Conservation (phyloP, 495 filamentous ascomycete genomes). For the Lepidopterella palustris region DNA sequence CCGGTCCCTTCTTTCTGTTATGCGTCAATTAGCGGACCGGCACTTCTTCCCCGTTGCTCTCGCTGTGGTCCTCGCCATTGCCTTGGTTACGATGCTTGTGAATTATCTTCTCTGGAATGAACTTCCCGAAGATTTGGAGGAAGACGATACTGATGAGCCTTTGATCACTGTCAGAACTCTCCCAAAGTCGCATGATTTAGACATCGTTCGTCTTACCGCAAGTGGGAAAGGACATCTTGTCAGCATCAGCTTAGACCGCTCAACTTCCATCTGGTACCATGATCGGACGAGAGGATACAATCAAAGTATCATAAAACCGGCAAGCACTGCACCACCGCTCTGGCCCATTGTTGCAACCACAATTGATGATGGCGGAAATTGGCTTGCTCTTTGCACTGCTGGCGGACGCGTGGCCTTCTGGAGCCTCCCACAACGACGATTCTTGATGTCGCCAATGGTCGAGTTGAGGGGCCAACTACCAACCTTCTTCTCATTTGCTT, state of each 20-base stretch:
- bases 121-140: constrained; percentile 33
- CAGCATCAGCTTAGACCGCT: constrained; percentile 59
- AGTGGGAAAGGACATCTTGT: constrained; percentile 54
- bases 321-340: constrained; percentile 37
- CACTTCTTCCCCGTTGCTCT: constrained; percentile 52
- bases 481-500: constrained; percentile 52
- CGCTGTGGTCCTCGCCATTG: constrained; percentile 47
- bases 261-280: constrained; percentile 50
- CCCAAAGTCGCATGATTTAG: constrained; percentile 53
- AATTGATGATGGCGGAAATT: constrained; percentile 53
- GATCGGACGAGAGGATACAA: constrained; percentile 34
- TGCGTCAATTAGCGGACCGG: constrained; percentile 51
- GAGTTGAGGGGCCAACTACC: constrained; percentile 49
- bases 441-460: constrained; percentile 43
- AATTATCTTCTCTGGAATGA: constrained; percentile 58
- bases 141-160: constrained; percentile 41
- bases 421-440: constrained; percentile 47
- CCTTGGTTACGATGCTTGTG: constrained; percentile 55
- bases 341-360: constrained; percentile 54
- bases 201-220: constrained; percentile 54
- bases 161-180: constrained; percentile 54
- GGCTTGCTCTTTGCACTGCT: constrained; percentile 56
- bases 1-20: constrained; percentile 42
- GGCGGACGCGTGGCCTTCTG: constrained; percentile 51
- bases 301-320: constrained; percentile 37